These are phyloP conservation scores for Jaminaea rosea DNA, from an alignment of 1,284 basidiomycete genomes.

Conservation along the genomic window DNA sequence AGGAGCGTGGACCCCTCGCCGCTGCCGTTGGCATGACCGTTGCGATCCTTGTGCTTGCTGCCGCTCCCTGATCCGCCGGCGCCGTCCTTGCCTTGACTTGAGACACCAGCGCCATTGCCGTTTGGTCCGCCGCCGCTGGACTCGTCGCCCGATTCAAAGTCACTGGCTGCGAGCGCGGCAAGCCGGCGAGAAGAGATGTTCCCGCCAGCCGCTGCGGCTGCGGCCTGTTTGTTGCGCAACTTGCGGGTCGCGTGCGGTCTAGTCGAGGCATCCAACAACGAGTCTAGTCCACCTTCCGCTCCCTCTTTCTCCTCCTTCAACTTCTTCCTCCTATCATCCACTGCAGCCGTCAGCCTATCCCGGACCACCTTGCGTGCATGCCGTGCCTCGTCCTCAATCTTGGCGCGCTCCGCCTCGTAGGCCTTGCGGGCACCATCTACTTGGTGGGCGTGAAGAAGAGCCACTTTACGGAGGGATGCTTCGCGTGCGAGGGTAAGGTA, in stretches of 20 bases:
- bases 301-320: slow-evolving; percentile 42
- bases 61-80: background rate
- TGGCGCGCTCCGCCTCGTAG: slow-evolving; percentile 7
- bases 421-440: slow-evolving; percentile 27
- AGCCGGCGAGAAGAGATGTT: slow-evolving; percentile 2
- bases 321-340: slow-evolving; percentile 39
- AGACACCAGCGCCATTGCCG: background rate
- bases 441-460: slow-evolving; percentile 38
- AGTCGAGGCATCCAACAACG: slow-evolving; percentile 31
- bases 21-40: background rate
- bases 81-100: background rate
- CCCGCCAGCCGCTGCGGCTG: background rate
- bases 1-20: too few relatives aligned
- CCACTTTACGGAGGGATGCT: slow-evolving; percentile 27
- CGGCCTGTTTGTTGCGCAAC: slow-evolving; percentile 37
- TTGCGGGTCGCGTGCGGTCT: slow-evolving; percentile 44
- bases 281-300: slow-evolving; percentile 32
- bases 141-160: slow-evolving; percentile 2
- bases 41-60: slow-evolving; percentile 2
- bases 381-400: slow-evolving; percentile 11
- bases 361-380: slow-evolving; percentile 17
- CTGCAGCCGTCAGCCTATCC: slow-evolving; percentile 37
- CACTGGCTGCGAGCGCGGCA: background rate
- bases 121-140: background rate
- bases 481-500: slow-evolving; percentile 32